Percentiles rank a stretch among this genome's conserved stretches.
phyloP scores from a whole-genome alignment of 805 yeast species.

The Torulaspora microellipsoides region DNA sequence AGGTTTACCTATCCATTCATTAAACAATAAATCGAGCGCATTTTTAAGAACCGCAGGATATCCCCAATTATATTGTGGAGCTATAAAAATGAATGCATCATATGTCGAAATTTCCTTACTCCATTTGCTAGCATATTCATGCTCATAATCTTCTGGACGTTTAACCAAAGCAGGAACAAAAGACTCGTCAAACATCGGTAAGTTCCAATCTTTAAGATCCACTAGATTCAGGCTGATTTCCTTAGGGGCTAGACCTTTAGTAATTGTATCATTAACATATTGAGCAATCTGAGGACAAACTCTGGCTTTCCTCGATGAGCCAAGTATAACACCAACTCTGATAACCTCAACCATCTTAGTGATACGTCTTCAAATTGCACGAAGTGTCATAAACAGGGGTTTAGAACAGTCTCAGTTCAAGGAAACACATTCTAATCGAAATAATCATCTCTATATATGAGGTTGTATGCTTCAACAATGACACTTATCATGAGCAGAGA shows the following conservation, averaged over 20 bases:
- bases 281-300: constrained; percentile 18
- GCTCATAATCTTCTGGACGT: constrained; percentile 20
- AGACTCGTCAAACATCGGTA: constrained; percentile 33
- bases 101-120: constrained; percentile 21
- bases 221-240: constrained; percentile 17
- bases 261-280: constrained; percentile 13
- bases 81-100: constrained; percentile 34
- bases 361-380: no score
- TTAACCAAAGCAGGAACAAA: constrained; percentile 27
- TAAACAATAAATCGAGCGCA: constrained; percentile 35
- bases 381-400: no score
- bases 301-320: constrained; percentile 18
- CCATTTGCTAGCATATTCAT: constrained; percentile 29
- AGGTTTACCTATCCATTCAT: constrained; percentile 37
- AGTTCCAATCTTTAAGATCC: constrained; percentile 28
- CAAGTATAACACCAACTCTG: constrained; percentile 16
- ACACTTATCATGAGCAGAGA: no score
- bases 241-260: not conserved
- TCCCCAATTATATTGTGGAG: constrained; percentile 39
- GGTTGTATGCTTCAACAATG: no score
- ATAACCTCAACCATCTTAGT: not conserved
- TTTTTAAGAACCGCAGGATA: constrained; percentile 38
- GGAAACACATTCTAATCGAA: no score
- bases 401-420: no score
- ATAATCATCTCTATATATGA: no score